Percentiles rank a stretch among this genome's conserved stretches.
Conservation (phyloP, 768 basidiomycete genomes). For the Panaeolus papilionaceus region DNA sequence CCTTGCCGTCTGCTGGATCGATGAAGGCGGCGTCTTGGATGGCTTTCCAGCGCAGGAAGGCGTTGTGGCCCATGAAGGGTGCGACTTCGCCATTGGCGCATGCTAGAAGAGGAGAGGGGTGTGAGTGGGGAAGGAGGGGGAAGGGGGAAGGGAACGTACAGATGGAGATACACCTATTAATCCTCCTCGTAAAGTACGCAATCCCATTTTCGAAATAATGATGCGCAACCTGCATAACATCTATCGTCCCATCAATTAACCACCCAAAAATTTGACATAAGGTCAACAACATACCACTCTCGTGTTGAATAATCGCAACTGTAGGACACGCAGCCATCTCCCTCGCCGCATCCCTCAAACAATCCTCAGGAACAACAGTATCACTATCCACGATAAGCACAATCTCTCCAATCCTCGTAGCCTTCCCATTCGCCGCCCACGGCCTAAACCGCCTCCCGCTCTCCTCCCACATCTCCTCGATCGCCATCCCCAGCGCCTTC, state of each 20-base stretch:
- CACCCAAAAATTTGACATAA: slow-evolving; percentile 23
- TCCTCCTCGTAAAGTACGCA: slow-evolving; percentile 81
- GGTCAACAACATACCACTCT: slow-evolving; percentile 52
- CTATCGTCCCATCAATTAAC: slow-evolving; percentile 31
- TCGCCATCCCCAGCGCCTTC: slow-evolving; percentile 70
- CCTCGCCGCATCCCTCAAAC: slow-evolving; percentile 83
- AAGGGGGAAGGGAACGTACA: slow-evolving; percentile 51
- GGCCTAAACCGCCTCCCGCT: slow-evolving; percentile 58
- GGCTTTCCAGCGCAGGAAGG: slow-evolving; percentile 87
- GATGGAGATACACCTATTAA: slow-evolving; percentile 78
- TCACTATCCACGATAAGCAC: slow-evolving; percentile 84
- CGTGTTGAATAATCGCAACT: slow-evolving; percentile 88
- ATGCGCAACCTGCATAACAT: slow-evolving; percentile 85
- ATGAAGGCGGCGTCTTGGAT: slow-evolving; percentile 83
- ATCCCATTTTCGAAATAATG: slow-evolving; percentile 93
- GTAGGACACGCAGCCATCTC: slow-evolving; percentile 79
- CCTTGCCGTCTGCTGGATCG: slow-evolving; percentile 66
- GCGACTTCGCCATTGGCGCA: slow-evolving; percentile 83
- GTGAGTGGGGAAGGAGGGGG: background rate
- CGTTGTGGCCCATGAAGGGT: slow-evolving; percentile 87
- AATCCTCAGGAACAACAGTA: slow-evolving; percentile 82
- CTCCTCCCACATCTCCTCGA: slow-evolving; percentile 74
- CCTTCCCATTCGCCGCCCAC: slow-evolving; percentile 77
- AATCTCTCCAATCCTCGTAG: slow-evolving; percentile 75
- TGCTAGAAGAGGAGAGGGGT: slow-evolving; percentile 42